phyloP scores from a whole-genome alignment of 2,329 filamentous ascomycete genomes.

The Malbranchea zuffiana region DNA sequence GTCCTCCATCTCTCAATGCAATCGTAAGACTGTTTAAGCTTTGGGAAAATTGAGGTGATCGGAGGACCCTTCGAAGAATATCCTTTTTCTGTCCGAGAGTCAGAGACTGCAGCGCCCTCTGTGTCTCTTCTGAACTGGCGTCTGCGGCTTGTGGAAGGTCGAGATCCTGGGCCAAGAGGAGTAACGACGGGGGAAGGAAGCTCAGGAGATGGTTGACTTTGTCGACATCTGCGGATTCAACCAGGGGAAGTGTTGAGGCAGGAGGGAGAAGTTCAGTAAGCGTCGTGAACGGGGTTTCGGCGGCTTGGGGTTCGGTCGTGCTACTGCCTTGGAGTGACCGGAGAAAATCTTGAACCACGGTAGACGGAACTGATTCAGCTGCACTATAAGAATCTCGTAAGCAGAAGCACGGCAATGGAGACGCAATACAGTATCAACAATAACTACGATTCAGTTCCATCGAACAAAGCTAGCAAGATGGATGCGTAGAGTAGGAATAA shows the following conservation, averaged over 20 bases:
- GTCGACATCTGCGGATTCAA: conserved; percentile 54
- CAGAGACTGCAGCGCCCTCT: conserved; percentile 63
- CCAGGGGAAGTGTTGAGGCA: conserved; percentile 63
- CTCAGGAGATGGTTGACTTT: conserved; percentile 64
- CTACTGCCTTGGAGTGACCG: conserved; percentile 54
- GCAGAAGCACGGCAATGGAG: not conserved
- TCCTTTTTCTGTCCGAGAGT: conserved; percentile 65
- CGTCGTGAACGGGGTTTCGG: conserved; percentile 64
- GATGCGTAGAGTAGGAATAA: conserved; percentile 4
- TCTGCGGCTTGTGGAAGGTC: conserved; percentile 45
- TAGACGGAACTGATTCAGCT: conserved; percentile 57
- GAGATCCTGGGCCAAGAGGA: conserved; percentile 63
- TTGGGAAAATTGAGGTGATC: conserved; percentile 84
- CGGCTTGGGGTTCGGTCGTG: conserved; percentile 34
- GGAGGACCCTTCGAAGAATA: conserved; percentile 68
- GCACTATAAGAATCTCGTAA: conserved; percentile 39
- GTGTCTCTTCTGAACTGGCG: conserved; percentile 55
- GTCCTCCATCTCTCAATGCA: conserved; percentile 77
- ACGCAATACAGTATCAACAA: too few species aligned
- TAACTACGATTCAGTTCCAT: too few species aligned
- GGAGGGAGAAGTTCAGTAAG: conserved; percentile 76
- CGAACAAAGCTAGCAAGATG: too few species aligned
- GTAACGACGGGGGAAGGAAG: conserved; percentile 66
- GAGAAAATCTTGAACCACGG: conserved; percentile 78
- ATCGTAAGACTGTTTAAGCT: conserved; percentile 74